A percentile compares a stretch with the other conserved stretches of the same genome.
Conservation (phyloP, 768 basidiomycete genomes). For the Lepiota venenata region DNA sequence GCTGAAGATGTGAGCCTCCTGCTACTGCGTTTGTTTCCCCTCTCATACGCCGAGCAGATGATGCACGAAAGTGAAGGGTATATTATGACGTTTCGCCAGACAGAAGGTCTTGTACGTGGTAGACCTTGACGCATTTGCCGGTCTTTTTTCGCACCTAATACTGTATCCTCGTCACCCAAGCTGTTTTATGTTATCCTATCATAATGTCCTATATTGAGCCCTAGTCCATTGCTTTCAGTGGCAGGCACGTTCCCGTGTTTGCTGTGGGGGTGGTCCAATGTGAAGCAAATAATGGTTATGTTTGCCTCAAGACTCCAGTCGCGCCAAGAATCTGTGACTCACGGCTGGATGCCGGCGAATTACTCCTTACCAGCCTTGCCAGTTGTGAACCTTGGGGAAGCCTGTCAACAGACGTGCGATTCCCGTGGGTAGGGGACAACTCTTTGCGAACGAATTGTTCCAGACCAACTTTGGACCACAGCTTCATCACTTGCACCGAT, state of each 20-base stretch:
- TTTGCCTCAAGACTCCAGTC: constrained; percentile 5
- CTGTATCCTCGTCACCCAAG: not conserved
- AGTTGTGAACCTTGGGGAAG: not conserved
- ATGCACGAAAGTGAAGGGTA: constrained; percentile 31
- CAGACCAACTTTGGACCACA: constrained; percentile 10
- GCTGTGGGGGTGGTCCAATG: not conserved
- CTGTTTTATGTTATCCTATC: too few relatives aligned
- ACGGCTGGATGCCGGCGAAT: constrained; percentile 4
- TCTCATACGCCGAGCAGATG: constrained; percentile 20
- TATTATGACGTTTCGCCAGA: constrained; percentile 60
- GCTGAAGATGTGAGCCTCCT: constrained; percentile 76
- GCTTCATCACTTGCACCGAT: constrained; percentile 5
- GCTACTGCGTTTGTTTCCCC: not conserved
- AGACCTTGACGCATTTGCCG: constrained; percentile 7
- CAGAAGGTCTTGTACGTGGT: constrained; percentile 56
- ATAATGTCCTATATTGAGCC: too few relatives aligned
- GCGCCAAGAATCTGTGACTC: constrained; percentile 5
- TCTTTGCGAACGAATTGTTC: not conserved
- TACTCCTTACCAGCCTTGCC: constrained; percentile 1
- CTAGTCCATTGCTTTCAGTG: not conserved
- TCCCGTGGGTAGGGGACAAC: not conserved
- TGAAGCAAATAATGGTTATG: constrained; percentile 12
- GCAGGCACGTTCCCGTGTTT: constrained; percentile 12
- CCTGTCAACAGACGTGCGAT: not conserved
- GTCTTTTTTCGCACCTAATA: not conserved